Base-by-base conservation (phyloP, 305 asterid genomes). In the Ruellia speciosa region DNA sequence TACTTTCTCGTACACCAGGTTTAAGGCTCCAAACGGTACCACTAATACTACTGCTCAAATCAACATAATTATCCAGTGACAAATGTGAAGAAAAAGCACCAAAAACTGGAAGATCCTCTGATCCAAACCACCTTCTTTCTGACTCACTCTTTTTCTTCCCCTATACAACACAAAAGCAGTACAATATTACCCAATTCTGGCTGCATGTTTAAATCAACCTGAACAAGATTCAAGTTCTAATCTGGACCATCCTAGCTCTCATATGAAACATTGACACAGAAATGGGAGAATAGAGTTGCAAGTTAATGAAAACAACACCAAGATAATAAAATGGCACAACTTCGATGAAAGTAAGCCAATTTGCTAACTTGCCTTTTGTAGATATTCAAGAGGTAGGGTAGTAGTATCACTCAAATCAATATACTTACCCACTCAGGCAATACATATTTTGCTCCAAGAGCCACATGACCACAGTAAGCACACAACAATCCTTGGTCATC, bases 11-110 rank as follows among this genome's bases (percentile, higher is more conserved):
- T 0, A 75, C 43, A 12, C 61, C 73, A 39, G 86, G 82, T 19
- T 73, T 81, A 14, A 76, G 47, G 58, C 73, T 79, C 95, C 94
- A 87, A 18, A 84, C 88, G 10, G 90, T 78, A 40, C 78, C 82
- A 7, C 40, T 58, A 43, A 39, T 41, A 35, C 17, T 18, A 15
- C 16, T 24, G n/a, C 43, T 60, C 14, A 48, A 46, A 59, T n/a
- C 72, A 18, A 33, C 54, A 56, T 12, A 33, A 45, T 63, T 18
- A 28, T 52, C 46, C 14, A 9, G 24, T 13, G 74, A 60, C 34
- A 60, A 48, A 9, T 19, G 61, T 15, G 41, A 5, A 28, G 48
- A 31, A 35, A 66, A 52, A 39, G 45, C 73, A 17, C 61, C 71
- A 52, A 65, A 64, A 48, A 50, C 62, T 3, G 57, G 34, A 60